phyloP scores from a whole-genome alignment of 805 yeast species.

The Myxozyma geophila region DNA sequence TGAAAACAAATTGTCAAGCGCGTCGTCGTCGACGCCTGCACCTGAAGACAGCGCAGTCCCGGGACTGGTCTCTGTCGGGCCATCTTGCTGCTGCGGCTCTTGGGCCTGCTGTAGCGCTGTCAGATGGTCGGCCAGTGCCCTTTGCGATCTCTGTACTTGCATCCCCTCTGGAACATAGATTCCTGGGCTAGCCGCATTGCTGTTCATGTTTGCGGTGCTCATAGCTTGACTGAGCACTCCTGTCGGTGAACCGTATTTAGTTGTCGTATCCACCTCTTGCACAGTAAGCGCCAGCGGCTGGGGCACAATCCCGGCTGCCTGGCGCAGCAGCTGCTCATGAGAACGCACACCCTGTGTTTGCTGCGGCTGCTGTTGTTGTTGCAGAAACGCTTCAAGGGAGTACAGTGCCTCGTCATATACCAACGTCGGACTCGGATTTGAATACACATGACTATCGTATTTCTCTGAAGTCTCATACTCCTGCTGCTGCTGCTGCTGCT shows the following conservation, averaged over 20 bases:
- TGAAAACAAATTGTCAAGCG: conserved; percentile 31
- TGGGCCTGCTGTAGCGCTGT: background rate
- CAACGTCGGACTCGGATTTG: conserved; percentile 12
- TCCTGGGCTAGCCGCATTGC: background rate
- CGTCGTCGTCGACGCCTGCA: background rate
- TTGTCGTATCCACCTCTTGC: conserved; percentile 13
- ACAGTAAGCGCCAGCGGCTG: conserved; percentile 10
- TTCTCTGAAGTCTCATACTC: background rate
- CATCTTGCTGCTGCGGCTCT: background rate
- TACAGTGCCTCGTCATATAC: conserved; percentile 29
- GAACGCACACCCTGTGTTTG: background rate
- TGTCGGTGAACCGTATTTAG: conserved; percentile 21
- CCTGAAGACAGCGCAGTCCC: background rate
- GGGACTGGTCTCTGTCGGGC: background rate
- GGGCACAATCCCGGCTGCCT: background rate
- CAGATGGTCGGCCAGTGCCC: conserved; percentile 1
- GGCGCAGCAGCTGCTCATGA: background rate
- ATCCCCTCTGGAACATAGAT: conserved; percentile 9
- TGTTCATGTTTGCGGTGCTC: background rate
- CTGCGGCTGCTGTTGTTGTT: conserved; percentile 1
- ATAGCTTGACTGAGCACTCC: conserved; percentile 23
- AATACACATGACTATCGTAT: background rate
- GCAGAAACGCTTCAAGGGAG: conserved; percentile 28
- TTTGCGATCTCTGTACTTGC: conserved; percentile 9
- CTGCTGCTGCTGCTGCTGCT: background rate